Conservation (phyloP, 148 eudicot species). For the Dianthus caryophyllus region DNA sequence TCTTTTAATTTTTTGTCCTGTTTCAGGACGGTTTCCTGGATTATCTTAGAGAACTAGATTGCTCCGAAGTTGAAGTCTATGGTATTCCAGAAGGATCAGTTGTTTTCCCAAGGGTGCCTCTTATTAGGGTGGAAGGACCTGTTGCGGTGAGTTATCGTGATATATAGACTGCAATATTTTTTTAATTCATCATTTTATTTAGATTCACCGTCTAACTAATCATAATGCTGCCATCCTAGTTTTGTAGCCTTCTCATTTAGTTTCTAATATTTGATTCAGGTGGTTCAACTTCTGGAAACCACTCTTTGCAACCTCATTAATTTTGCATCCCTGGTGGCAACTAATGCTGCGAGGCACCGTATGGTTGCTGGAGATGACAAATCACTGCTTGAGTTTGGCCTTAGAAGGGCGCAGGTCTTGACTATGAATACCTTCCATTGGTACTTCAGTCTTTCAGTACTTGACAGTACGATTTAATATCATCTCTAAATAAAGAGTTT, state of each 20-base stretch:
- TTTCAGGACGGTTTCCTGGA: slow-evolving; percentile 54
- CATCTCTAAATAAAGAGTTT: background rate
- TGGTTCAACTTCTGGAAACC: slow-evolving; percentile 90
- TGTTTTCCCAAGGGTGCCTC: slow-evolving; percentile 86
- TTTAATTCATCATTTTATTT: slow-evolving; percentile 9
- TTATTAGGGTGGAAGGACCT: slow-evolving; percentile 89
- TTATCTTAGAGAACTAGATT: slow-evolving; percentile 80
- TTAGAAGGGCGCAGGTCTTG: slow-evolving; percentile 88
- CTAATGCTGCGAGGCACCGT: slow-evolving; percentile 98
- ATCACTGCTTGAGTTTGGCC: slow-evolving; percentile 87
- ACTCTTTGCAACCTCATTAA: slow-evolving; percentile 90
- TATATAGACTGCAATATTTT: background rate
- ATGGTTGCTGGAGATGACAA: slow-evolving; percentile 89
- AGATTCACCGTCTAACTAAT: background rate
- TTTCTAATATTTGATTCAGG: slow-evolving; percentile 38
- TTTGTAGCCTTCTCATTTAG: background rate
- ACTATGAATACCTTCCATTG: slow-evolving; percentile 8
- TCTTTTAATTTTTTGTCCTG: slow-evolving; percentile 3
- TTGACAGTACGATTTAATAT: background rate
- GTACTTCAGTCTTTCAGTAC: background rate
- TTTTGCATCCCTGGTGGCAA: slow-evolving; percentile 87
- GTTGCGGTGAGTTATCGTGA: slow-evolving; percentile 62
- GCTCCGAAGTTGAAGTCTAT: slow-evolving; percentile 87
- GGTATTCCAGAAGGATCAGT: slow-evolving; percentile 80
- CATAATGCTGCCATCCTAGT: background rate